Evolutionary conservation across 306 rosid genomes (phyloP).

Genomic region (Citrullus amarus): DNA sequence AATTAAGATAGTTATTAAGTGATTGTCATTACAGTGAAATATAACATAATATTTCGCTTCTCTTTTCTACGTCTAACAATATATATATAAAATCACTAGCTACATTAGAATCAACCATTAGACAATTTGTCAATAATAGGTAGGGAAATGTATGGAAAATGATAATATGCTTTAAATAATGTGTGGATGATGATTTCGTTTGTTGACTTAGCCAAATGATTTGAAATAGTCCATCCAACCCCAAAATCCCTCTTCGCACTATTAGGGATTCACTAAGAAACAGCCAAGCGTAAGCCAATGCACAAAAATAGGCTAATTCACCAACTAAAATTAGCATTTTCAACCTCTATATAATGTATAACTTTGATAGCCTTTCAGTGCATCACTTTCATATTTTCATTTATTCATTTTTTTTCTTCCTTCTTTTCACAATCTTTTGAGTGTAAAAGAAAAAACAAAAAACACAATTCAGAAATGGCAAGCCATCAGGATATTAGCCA

Average conservation of each 20-base stretch:
- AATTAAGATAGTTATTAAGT: too few species aligned
- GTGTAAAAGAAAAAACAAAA: neutral
- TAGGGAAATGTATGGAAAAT: too few species aligned
- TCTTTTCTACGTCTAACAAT: too few species aligned
- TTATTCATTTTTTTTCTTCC: neutral
- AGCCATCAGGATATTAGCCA: slow-evolving; percentile 5
- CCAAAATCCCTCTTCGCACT: neutral
- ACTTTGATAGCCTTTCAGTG: neutral
- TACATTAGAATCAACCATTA: too few species aligned
- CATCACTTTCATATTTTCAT: neutral
- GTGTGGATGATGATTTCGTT: neutral
- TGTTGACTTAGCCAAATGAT: neutral
- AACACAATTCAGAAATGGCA: slow-evolving; percentile 21
- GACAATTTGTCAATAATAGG: too few species aligned
- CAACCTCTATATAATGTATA: neutral
- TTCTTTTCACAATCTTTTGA: neutral
- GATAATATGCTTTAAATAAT: too few species aligned
- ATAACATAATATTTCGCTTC: too few species aligned
- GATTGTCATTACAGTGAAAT: too few species aligned
- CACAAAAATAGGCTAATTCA: neutral
- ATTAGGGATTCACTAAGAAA: neutral
- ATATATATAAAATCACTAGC: too few species aligned
- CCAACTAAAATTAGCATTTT: neutral
- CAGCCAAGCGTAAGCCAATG: neutral
- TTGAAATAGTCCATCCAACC: neutral